Percentiles rank a stretch among this genome's conserved stretches.
Conservation (phyloP, 768 basidiomycete genomes). For the Pisolithus tinctorius region DNA sequence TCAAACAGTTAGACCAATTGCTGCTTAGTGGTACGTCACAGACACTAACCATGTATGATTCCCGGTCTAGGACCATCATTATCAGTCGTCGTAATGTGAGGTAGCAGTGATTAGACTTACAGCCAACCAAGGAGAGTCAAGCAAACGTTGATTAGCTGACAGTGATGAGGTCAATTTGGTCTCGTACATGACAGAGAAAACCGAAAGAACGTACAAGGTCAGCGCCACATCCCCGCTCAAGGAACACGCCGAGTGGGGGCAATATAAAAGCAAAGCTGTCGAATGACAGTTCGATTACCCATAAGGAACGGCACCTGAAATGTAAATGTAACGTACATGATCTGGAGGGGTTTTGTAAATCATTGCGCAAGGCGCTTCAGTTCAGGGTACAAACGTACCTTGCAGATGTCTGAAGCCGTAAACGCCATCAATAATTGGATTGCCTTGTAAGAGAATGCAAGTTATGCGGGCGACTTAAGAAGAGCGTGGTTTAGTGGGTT, state of each 20-base stretch:
- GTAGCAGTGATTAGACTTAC: slow-evolving; percentile 34
- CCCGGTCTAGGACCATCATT: slow-evolving; percentile 49
- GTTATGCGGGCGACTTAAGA: neutral
- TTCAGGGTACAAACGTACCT: slow-evolving; percentile 37
- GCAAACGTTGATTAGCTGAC: slow-evolving; percentile 62
- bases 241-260: slow-evolving; percentile 82
- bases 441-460: neutral
- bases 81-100: neutral
- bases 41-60: slow-evolving; percentile 57
- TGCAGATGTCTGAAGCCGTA: slow-evolving; percentile 72
- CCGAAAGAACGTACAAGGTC: slow-evolving; percentile 52
- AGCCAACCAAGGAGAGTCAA: slow-evolving; percentile 76
- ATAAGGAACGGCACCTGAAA: neutral
- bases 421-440: slow-evolving; percentile 46
- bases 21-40: slow-evolving; percentile 6
- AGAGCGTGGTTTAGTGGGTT: too few species aligned
- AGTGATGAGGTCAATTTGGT: slow-evolving; percentile 18
- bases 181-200: neutral
- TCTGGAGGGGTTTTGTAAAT: slow-evolving; percentile 23
- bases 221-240: slow-evolving; percentile 77
- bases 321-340: slow-evolving; percentile 31
- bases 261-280: slow-evolving; percentile 60
- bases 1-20: neutral
- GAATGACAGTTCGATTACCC: neutral
- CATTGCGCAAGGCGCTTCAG: neutral